These are phyloP conservation scores for Boletus insuetus DNA, from an alignment of 768 basidiomycete species.

Conservation along the genomic window DNA sequence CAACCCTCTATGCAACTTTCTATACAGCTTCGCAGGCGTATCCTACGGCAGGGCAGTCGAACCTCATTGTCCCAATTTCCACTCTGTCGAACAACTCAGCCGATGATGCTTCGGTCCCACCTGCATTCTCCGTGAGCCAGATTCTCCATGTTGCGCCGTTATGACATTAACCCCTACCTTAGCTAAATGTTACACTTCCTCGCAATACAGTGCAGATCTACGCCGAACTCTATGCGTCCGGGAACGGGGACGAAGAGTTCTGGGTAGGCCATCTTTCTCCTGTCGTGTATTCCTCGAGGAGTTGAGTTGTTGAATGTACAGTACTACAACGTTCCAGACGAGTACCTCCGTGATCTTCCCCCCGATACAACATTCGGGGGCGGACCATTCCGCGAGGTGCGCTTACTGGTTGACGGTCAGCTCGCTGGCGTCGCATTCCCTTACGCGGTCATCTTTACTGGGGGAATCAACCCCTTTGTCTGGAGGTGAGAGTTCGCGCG, in stretches of 20 bases:
- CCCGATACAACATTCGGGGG: conserved; percentile 42
- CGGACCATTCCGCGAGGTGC: conserved; percentile 64
- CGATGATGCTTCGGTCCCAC: conserved; percentile 75
- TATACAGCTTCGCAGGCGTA: conserved; percentile 55
- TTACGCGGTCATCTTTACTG: conserved; percentile 66
- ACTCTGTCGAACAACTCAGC: conserved; percentile 61
- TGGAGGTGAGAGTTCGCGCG: conserved; percentile 52
- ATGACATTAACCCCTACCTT: not conserved
- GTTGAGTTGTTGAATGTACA: conserved; percentile 24
- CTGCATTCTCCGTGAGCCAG: conserved; percentile 58
- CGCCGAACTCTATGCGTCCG: conserved; percentile 72
- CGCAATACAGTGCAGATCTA: conserved; percentile 63
- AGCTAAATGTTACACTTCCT: conserved; percentile 71
- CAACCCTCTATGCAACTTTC: conserved; percentile 69
- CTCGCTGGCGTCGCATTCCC: conserved; percentile 59
- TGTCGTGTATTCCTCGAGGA: not conserved
- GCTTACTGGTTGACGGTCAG: conserved; percentile 52
- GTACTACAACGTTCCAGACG: conserved; percentile 68
- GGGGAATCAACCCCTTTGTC: conserved; percentile 63
- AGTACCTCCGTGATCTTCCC: conserved; percentile 57
- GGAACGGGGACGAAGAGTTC: conserved; percentile 68
- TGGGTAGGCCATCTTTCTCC: conserved; percentile 50
- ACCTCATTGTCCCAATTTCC: conserved; percentile 68
- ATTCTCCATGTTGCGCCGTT: not conserved
- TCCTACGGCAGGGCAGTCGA: conserved; percentile 58